These are phyloP conservation scores for Carallia pectinifolia DNA, from an alignment of 345 rosid species.

Conservation along the genomic window DNA sequence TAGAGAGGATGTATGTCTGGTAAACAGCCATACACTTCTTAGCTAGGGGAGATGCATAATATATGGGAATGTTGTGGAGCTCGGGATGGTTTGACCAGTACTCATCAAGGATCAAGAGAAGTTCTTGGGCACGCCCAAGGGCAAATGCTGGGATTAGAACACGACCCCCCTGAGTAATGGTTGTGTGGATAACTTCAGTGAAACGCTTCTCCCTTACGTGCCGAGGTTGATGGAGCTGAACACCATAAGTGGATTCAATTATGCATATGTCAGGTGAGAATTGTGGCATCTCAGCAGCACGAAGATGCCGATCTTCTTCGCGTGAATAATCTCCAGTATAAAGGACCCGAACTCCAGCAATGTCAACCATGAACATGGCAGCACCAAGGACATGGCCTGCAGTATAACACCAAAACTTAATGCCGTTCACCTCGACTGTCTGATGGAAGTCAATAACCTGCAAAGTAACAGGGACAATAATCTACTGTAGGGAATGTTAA, in stretches of 20 bases:
- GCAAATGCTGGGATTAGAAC: conserved; percentile 57
- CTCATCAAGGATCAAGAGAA: conserved; percentile 59
- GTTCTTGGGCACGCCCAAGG: conserved; percentile 36
- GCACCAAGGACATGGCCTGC: conserved; percentile 99
- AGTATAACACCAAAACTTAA: conserved; percentile 95
- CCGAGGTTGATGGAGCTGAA: conserved; percentile 92
- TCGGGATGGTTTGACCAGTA: conserved; percentile 88
- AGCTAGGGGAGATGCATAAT: conserved; percentile 95
- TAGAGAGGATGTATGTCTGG: conserved; percentile 90
- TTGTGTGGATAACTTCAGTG: conserved; percentile 86
- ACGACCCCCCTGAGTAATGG: conserved; percentile 87
- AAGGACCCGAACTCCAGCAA: conserved; percentile 88
- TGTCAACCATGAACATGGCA: conserved; percentile 98
- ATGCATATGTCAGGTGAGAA: conserved; percentile 96
- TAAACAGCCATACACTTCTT: conserved; percentile 95
- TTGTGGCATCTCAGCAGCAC: conserved; percentile 93
- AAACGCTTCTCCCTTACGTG: conserved; percentile 88
- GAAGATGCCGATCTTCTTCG: conserved; percentile 92
- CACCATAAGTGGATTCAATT: conserved; percentile 94
- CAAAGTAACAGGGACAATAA: neutral
- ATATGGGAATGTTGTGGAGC: conserved; percentile 84
- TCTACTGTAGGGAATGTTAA: too few species aligned
- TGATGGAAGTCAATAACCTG: conserved; percentile 94
- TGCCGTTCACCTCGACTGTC: conserved; percentile 84
- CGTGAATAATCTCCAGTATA: conserved; percentile 96